Percentiles rank a stretch among this genome's conserved stretches.
phyloP scores from a whole-genome alignment of 2,329 filamentous ascomycete species.

The Moelleriella libera region DNA sequence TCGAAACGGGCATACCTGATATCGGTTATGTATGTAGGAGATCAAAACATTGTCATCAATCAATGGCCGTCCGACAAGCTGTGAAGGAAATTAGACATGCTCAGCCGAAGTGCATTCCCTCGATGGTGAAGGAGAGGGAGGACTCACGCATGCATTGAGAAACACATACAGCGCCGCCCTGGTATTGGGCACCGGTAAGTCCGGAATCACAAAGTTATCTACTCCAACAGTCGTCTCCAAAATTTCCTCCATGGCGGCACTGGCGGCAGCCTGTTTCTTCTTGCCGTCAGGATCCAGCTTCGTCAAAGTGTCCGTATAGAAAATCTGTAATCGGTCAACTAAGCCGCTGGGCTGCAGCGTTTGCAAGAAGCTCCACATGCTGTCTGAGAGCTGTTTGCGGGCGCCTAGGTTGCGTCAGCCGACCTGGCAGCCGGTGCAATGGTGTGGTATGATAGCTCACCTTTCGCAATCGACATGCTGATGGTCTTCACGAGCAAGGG shows the following conservation, averaged over 20 bases:
- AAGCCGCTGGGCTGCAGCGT: slow-evolving; percentile 44
- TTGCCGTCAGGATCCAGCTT: slow-evolving; percentile 39
- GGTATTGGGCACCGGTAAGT: slow-evolving; percentile 60
- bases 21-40: slow-evolving; percentile 71
- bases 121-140: not conserved
- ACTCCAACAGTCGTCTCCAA: slow-evolving; percentile 41
- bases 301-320: slow-evolving; percentile 41
- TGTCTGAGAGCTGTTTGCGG: slow-evolving; percentile 34
- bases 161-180: slow-evolving; percentile 77
- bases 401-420: slow-evolving; percentile 17
- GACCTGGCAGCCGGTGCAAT: not conserved
- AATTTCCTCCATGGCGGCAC: slow-evolving; percentile 39
- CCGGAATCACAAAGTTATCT: slow-evolving; percentile 40
- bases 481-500: slow-evolving; percentile 38
- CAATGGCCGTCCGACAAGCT: slow-evolving; percentile 71
- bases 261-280: slow-evolving; percentile 31
- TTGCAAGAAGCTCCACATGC: slow-evolving; percentile 38
- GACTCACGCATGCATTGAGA: slow-evolving; percentile 61
- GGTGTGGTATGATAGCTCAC: slow-evolving; percentile 17
- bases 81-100: not conserved
- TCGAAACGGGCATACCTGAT: slow-evolving; percentile 42
- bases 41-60: slow-evolving; percentile 70
- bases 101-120: not conserved
- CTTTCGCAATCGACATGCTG: slow-evolving; percentile 35
- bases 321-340: slow-evolving; percentile 38